These are phyloP conservation scores for Neobulgaria alba DNA, from an alignment of 2,329 filamentous ascomycete species.

Conservation along the genomic window DNA sequence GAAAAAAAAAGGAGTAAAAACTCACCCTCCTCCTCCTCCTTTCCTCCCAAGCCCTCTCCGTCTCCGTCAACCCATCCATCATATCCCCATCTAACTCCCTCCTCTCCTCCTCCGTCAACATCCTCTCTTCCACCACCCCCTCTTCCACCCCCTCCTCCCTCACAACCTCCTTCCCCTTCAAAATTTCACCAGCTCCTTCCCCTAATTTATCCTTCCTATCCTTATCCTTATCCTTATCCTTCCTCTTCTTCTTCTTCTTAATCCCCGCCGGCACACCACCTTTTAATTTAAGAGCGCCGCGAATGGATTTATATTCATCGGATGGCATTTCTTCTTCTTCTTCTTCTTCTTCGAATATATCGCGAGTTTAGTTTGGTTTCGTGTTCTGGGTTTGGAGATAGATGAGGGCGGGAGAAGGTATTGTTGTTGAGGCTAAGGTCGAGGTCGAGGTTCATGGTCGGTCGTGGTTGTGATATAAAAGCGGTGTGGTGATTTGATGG, in stretches of 20 bases:
- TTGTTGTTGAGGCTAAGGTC: too few relatives aligned
- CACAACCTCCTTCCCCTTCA: slow-evolving; percentile 1
- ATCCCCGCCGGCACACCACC: slow-evolving; percentile 58
- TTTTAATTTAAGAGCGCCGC: slow-evolving; percentile 78
- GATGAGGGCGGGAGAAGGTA: too few relatives aligned
- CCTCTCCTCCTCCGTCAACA: too few relatives aligned
- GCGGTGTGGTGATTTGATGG: too few relatives aligned
- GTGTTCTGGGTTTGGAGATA: too few relatives aligned
- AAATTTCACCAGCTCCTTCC: slow-evolving; percentile 21
- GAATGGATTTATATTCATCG: slow-evolving; percentile 63
- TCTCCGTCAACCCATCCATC: slow-evolving; percentile 62
- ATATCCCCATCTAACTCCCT: slow-evolving; percentile 28
- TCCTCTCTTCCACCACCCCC: slow-evolving; percentile 24
- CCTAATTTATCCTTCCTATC: slow-evolving; percentile 3
- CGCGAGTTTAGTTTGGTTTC: too few relatives aligned
- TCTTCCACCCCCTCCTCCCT: slow-evolving; percentile 20
- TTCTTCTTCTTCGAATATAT: too few relatives aligned
- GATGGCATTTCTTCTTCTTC: slow-evolving; percentile 47
- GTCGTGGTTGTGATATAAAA: too few relatives aligned
- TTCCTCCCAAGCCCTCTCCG: slow-evolving; percentile 76
- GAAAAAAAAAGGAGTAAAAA: slow-evolving; percentile 17
- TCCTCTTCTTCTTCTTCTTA: slow-evolving; percentile 53
- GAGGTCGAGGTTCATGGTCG: too few relatives aligned
- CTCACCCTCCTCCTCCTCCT: slow-evolving; percentile 68
- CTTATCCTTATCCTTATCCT: slow-evolving; percentile 16